Evolutionary conservation across 768 basidiomycete genomes (phyloP), one percentile per base, ranked within the genome.

Genomic region (Russula lepida): DNA sequence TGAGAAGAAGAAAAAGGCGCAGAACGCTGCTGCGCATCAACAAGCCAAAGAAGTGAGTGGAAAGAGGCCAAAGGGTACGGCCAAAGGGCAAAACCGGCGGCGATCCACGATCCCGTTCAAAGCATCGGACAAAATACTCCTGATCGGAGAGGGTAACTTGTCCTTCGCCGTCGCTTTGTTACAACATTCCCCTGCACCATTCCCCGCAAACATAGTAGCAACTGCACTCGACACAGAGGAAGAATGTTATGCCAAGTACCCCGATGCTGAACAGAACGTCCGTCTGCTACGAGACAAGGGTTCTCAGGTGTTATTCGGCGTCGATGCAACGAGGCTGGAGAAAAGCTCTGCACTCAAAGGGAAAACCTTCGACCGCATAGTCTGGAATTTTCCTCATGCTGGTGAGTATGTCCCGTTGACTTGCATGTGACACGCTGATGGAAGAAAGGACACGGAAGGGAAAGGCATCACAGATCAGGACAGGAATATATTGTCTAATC

Each of bases 351-450:
- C 71, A 6, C 71, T 95, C 49, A 88, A 84, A 63, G 82, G 81
- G 43, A 74, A 76, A 63, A 80, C 74, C 57, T 89, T 88, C 81
- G 87, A 92, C 72, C 82, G 81, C 63, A 81, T 98, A 59, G 83
- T 91, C 7, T 98, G 92, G 86, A 97, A 98, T 71, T 98, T 98
- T 70, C 95, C 95, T 60, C 95, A 98, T 75, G 88, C 89, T 68
- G 95, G 95, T 91, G 68, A 50, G 56, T 21, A n/a, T 8, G 25
- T 27, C 25, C 23, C 28, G 9, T 37, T 50, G 51, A 25, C 62
- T 6, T 33, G 32, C 2, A 13, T 52, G 46, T 3, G 27, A 37
- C 32, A 35, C 6, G 21, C 52, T 59, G 25, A 56, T 50, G 62
- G 61, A 25, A 69, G 52, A 23, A 59, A 25, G n/a, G 51, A 19